Evolutionary conservation across 2,329 filamentous ascomycete genomes (phyloP).

Genomic region (Aspergillus luchuensis): DNA sequence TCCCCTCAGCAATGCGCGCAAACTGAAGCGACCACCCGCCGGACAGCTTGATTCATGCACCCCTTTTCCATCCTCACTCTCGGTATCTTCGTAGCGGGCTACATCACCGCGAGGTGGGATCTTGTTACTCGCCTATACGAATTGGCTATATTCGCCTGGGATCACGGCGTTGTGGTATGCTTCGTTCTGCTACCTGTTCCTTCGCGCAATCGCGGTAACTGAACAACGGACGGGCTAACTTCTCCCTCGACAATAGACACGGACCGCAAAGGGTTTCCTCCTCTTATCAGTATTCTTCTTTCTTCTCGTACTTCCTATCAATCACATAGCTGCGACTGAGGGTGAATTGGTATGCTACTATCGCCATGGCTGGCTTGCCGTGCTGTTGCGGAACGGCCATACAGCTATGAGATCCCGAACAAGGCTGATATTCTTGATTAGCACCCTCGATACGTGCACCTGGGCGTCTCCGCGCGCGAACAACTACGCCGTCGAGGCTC

Average conservation of each 20-base stretch:
- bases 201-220: conserved; percentile 7
- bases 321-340: conserved; percentile 78
- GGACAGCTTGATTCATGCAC: conserved; percentile 70
- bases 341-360: conserved; percentile 68
- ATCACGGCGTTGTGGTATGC: conserved; percentile 93
- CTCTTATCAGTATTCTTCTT: conserved; percentile 83
- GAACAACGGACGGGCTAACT: conserved; percentile 8
- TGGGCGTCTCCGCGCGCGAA: conserved; percentile 90
- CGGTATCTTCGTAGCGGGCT: conserved; percentile 98
- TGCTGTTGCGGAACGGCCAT: neutral
- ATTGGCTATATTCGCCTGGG: conserved; percentile 94
- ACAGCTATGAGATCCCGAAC: neutral
- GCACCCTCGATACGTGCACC: conserved; percentile 78
- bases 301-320: conserved; percentile 78
- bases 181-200: conserved; percentile 9
- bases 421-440: conserved; percentile 40
- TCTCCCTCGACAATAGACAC: conserved; percentile 59
- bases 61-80: conserved; percentile 93
- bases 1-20: conserved; percentile 35
- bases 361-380: neutral
- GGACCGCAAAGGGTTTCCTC: conserved; percentile 81
- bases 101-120: conserved; percentile 99
- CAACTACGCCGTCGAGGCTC: conserved; percentile 92
- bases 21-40: conserved; percentile 28
- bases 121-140: conserved; percentile 96